A percentile compares a stretch with the other conserved stretches of the same genome.
phyloP scores from a whole-genome alignment of 169 alveolate genomes.

The Cryptosporidium sp. region DNA sequence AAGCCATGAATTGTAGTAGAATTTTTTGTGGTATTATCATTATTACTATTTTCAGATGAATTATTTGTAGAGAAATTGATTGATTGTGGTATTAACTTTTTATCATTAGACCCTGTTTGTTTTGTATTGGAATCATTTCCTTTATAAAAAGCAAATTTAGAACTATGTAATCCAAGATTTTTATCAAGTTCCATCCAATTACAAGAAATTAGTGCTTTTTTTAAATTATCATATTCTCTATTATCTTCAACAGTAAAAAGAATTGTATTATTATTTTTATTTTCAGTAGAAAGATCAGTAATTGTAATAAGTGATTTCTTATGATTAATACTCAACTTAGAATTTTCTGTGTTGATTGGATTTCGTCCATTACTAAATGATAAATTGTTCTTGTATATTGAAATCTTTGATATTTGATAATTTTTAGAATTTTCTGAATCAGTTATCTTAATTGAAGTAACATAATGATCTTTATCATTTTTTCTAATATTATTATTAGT shows the following conservation, averaged over 20 bases:
- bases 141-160: background rate
- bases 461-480: background rate
- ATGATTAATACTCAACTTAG: slow-evolving; percentile 28
- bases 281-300: background rate
- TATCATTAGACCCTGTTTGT: background rate
- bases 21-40: background rate
- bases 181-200: slow-evolving; percentile 42
- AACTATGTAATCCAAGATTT: too few relatives aligned
- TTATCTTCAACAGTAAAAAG: slow-evolving; percentile 6
- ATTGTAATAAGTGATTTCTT: slow-evolving; percentile 9
- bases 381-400: slow-evolving; percentile 15
- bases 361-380: slow-evolving; percentile 14
- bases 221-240: slow-evolving; percentile 25
- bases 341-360: slow-evolving; percentile 7
- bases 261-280: background rate
- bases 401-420: slow-evolving; percentile 22
- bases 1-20: slow-evolving; percentile 15
- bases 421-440: slow-evolving; percentile 3
- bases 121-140: background rate
- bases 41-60: background rate
- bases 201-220: slow-evolving; percentile 2
- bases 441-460: background rate
- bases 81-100: slow-evolving; percentile 40
- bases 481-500: background rate
- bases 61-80: slow-evolving; percentile 37